These are phyloP conservation scores for Thielaviopsis musarum DNA, from an alignment of 2,329 filamentous ascomycete genomes.

Conservation along the genomic window DNA sequence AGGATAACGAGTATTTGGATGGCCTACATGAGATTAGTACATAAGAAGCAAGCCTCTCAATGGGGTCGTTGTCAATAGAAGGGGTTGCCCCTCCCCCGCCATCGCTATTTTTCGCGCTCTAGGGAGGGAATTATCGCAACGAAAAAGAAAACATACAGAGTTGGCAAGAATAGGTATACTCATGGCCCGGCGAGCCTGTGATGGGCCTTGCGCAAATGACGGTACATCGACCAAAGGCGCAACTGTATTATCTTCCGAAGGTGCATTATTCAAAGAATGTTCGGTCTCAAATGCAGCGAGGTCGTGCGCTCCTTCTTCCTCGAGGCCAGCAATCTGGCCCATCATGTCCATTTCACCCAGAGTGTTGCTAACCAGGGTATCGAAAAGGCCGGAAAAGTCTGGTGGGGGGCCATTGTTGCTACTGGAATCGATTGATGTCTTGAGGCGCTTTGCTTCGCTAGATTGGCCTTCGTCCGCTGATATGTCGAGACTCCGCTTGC, in stretches of 20 bases:
- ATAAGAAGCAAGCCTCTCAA: neutral
- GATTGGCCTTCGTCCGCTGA: neutral
- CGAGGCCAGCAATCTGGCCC: constrained; percentile 17
- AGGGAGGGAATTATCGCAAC: neutral
- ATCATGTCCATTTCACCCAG: constrained; percentile 25
- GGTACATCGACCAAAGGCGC: constrained; percentile 15
- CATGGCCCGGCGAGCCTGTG: constrained; percentile 22
- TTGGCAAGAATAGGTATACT: constrained; percentile 25
- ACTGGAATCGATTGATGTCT: constrained; percentile 8
- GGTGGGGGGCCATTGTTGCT: neutral
- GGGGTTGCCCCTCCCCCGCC: neutral
- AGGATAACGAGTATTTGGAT: constrained; percentile 23
- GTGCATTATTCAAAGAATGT: constrained; percentile 20
- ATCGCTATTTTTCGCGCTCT: neutral
- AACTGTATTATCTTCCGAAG: constrained; percentile 18
- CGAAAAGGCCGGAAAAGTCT: constrained; percentile 8
- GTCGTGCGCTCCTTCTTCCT: constrained; percentile 14
- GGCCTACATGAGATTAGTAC: constrained; percentile 14
- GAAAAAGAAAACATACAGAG: constrained; percentile 21
- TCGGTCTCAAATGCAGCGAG: constrained; percentile 14
- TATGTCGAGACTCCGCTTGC: constrained; percentile 7
- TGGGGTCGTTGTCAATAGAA: neutral
- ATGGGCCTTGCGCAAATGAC: constrained; percentile 21
- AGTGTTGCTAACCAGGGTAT: constrained; percentile 23
- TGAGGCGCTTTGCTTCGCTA: constrained; percentile 12